Evolutionary conservation across 2,329 filamentous ascomycete species (phyloP), one percentile per base, ranked within the genome.

Genomic region (Scytalidium lignicola): DNA sequence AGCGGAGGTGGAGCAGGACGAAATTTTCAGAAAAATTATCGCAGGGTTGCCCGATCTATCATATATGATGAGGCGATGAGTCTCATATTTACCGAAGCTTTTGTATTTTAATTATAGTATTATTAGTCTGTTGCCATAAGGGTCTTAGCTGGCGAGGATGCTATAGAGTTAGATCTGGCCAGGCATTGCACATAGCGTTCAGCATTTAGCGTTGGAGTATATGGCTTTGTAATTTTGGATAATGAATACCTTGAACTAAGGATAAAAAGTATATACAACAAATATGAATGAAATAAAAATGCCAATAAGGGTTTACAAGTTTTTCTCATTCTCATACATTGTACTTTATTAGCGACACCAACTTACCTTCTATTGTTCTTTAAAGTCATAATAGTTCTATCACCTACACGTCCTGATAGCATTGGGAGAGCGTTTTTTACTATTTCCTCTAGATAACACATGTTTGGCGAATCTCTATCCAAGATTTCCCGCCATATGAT

Each of bases 21-120:
- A 50, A 44, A 53, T 64, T 23, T 62, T 66, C 8, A 58, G 56
- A 21, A 52, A 50, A 26, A 59, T 68, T 9, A 51, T 68, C 13
- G 59, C 59, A 22, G 56, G 57, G 2, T 51, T 68, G 10, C 66
- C 66, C 1, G 59, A 68, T 52, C 51, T 68, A 15, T 60, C 59
- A 12, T 68, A 67, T 54, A 68, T 68, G 65, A 37, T 37, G 32
- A 37, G 32, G 15, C 32, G 32, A 37, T 37, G 15, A 37, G 32
- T 37, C 32, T 37, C 15, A 10, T 26, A 26, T 37, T 37, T 37
- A 37, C 15, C 6, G 4, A n/a, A 13, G 32, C 7, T 15, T 15
- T n/a, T 37, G 32, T n/a, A 37, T 15, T 37, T n/a, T n/a, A 4
- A 17, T 5, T 17, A 37, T 13, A 5, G 8, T 37, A n/a, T 37